phyloP scores from a whole-genome alignment of 2,329 filamentous ascomycete genomes.

The Apiospora saccharicola region DNA sequence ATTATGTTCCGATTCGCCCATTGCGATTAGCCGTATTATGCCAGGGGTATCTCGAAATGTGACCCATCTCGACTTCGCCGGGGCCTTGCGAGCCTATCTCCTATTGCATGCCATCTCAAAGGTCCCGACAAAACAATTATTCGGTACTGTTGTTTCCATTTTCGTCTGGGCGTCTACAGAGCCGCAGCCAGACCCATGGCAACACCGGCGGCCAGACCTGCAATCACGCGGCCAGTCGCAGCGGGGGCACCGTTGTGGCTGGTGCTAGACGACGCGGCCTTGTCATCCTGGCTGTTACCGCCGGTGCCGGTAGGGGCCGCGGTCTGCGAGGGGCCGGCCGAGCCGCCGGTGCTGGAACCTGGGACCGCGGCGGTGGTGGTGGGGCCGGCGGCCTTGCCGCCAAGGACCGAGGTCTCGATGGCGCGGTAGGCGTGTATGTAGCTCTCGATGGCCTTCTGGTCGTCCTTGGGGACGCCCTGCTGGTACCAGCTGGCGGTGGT shows the following conservation, averaged over 20 bases:
- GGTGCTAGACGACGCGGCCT: not conserved
- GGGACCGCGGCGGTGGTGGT: not conserved
- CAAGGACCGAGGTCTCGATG: conserved; percentile 27
- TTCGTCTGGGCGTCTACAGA: not conserved
- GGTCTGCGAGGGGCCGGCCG: conserved; percentile 5
- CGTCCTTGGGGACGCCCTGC: conserved; percentile 25
- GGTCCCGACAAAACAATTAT: not conserved
- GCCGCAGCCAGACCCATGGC: conserved; percentile 26
- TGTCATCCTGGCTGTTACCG: conserved; percentile 12
- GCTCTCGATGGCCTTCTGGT: conserved; percentile 24
- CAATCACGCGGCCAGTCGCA: conserved; percentile 24
- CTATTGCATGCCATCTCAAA: not conserved
- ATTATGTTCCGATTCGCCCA: not conserved
- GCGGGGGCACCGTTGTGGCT: conserved; percentile 12
- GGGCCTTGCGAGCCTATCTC: not conserved
- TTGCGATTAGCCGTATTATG: not conserved
- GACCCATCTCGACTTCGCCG: not conserved
- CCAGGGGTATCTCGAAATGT: not conserved
- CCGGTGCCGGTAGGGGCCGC: not conserved
- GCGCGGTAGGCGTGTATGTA: conserved; percentile 15
- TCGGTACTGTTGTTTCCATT: not conserved
- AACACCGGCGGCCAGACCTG: conserved; percentile 27
- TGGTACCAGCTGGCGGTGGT: conserved; percentile 29
- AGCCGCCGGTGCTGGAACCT: conserved; percentile 12
- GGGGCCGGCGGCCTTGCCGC: not conserved